Percentiles rank a stretch among this genome's conserved stretches.
Evolutionary conservation across 2,329 filamentous ascomycete genomes (phyloP).

Genomic region (Fusarium hainanense): DNA sequence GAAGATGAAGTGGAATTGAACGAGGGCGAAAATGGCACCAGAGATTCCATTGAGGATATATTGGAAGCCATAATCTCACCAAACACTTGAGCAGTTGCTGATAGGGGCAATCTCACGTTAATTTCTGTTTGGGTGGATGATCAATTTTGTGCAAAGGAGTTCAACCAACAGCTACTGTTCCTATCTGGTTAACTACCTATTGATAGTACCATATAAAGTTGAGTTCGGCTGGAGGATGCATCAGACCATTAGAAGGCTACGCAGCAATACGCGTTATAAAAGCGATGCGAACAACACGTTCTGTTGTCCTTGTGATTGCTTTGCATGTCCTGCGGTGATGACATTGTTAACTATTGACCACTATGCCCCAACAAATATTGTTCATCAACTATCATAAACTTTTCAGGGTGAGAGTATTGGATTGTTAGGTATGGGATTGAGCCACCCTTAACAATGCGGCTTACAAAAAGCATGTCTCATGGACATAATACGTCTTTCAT

Average conservation of each 20-base stretch:
- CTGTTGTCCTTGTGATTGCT: not conserved
- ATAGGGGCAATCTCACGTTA: not conserved
- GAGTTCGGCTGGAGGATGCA: not conserved
- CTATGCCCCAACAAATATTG: not conserved
- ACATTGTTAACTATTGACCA: not conserved
- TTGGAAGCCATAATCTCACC: constrained; percentile 33
- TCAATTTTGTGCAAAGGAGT: not conserved
- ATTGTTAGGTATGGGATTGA: not conserved
- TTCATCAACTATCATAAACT: not conserved
- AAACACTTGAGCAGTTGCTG: not conserved
- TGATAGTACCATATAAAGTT: not conserved
- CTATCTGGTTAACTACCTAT: not conserved
- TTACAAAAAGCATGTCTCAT: not conserved
- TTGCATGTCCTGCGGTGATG: not conserved
- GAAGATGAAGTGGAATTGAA: not conserved
- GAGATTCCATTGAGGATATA: constrained; percentile 18
- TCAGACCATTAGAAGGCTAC: not conserved
- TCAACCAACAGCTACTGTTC: not conserved
- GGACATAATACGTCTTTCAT: not conserved
- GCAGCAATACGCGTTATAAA: not conserved
- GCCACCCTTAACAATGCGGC: not conserved
- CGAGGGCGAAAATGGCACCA: not conserved
- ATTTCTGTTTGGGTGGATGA: not conserved
- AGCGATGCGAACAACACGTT: not conserved
- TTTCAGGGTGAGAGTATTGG: not conserved